phyloP scores from a whole-genome alignment of 2,329 filamentous ascomycete genomes.

The Cladophialophora psammophila region DNA sequence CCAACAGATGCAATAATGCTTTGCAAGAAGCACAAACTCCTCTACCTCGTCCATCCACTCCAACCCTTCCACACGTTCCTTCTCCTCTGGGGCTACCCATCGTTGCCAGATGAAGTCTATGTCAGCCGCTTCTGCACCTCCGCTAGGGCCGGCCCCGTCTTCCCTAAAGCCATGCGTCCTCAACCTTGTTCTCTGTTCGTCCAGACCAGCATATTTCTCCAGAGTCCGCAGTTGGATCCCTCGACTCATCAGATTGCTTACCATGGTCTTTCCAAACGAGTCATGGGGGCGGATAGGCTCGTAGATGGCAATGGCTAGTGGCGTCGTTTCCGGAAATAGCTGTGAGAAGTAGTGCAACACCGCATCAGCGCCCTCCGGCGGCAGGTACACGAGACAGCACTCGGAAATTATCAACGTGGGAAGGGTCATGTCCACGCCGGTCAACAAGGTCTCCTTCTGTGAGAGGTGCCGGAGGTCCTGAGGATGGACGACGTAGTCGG shows the following conservation, averaged over 20 bases:
- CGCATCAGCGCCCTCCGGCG: constrained; percentile 66
- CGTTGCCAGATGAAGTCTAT: constrained; percentile 75
- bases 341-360: constrained; percentile 73
- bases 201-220: constrained; percentile 71
- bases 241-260: constrained; percentile 81
- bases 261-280: constrained; percentile 90
- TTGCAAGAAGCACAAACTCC: constrained; percentile 86
- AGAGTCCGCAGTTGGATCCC: constrained; percentile 87
- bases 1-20: constrained; percentile 91
- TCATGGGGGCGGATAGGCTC: constrained; percentile 87
- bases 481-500: constrained; percentile 64
- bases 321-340: constrained; percentile 54
- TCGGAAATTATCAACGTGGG: constrained; percentile 91
- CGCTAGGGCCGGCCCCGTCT: constrained; percentile 38
- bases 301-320: constrained; percentile 75
- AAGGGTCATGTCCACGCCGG: constrained; percentile 60
- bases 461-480: constrained; percentile 73
- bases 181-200: constrained; percentile 73
- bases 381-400: constrained; percentile 92
- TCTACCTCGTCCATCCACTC: constrained; percentile 96
- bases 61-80: constrained; percentile 76
- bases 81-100: constrained; percentile 76
- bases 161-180: constrained; percentile 68
- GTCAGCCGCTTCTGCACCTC: constrained; percentile 63
- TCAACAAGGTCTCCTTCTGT: constrained; percentile 39